Base-by-base conservation (phyloP, 2,329 filamentous ascomycete genomes). In the Claviceps pusilla region DNA sequence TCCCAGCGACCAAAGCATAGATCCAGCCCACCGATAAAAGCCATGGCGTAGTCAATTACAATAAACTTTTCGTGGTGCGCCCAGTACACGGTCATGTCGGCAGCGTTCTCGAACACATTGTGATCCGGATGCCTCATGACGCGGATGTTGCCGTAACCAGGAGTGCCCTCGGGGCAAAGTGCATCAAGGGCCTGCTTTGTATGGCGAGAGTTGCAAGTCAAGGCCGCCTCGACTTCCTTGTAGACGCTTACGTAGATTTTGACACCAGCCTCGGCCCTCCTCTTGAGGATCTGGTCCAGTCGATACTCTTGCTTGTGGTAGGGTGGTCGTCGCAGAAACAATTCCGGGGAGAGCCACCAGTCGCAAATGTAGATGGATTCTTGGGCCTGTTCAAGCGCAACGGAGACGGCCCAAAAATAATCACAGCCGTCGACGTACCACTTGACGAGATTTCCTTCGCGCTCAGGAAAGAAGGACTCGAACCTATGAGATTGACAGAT, bases 51-150 rank as follows among this genome's bases (percentile, higher is more conserved):
- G 70, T 97, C 93, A 53, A 97, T 86, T 19, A 98, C 87, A 54
- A 97, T 86, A 65, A 96, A 94, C 66, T 98, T 98, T 64, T 98
- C 93, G 66, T 98, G 93, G 66, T 98, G 93, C 0, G 93, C 93
- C 82, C 91, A 97, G 72, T 95, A 96, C 64, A 96, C 89, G 0
- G 89, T 96, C 87, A 95, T 94, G 62, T 97, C 91, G 35, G 87
- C 87, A 2, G 86, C 87, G 63, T 96, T 96, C 63, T 96, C 89
- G 51, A 97, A 82, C 2, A 95, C 79, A 59, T 96, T 96, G 71
- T 97, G 91, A 67, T 97, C 91, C 0, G 91, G 91, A 69, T 97
- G 91, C 35, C 91, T 82, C 80, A 94, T 86, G 52, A 95, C 76
- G 41, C 76, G 79, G 65, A 98, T 97, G 65, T 97, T 97, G 50